phyloP scores from a whole-genome alignment of 106 monocot species.

The Dendrobium chrysotoxum region DNA sequence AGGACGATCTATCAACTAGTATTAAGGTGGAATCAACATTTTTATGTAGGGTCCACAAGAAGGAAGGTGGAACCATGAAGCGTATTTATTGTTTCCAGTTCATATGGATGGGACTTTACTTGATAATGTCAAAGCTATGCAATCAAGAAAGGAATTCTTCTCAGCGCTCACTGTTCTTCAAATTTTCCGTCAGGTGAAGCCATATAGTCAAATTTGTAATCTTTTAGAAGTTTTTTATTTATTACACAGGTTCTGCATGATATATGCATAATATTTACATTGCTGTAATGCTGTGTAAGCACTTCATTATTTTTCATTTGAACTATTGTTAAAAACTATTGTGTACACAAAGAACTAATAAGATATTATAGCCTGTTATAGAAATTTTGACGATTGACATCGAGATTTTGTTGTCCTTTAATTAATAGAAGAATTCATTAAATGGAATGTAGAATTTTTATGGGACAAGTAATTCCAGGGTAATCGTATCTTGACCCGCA shows the following conservation, averaged over 20 bases:
- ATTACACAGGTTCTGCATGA: neutral
- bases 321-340: neutral
- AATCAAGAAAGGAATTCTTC: slow-evolving; percentile 57
- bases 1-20: neutral
- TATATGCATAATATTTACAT: neutral
- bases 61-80: slow-evolving; percentile 52
- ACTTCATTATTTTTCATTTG: neutral
- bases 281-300: neutral
- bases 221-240: neutral
- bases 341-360: neutral
- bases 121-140: slow-evolving; percentile 49
- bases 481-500: neutral
- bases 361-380: neutral
- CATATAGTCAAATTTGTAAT: neutral
- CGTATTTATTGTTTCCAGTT: slow-evolving; percentile 67
- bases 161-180: slow-evolving; percentile 45
- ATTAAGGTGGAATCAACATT: neutral
- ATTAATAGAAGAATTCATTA: neutral
- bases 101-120: slow-evolving; percentile 67
- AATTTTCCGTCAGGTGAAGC: slow-evolving; percentile 54
- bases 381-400: neutral
- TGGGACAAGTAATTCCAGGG: neutral
- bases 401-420: neutral
- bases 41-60: slow-evolving; percentile 24
- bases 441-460: neutral